Evolutionary conservation across 768 basidiomycete genomes (phyloP).

Genomic region (Serendipita sp.): DNA sequence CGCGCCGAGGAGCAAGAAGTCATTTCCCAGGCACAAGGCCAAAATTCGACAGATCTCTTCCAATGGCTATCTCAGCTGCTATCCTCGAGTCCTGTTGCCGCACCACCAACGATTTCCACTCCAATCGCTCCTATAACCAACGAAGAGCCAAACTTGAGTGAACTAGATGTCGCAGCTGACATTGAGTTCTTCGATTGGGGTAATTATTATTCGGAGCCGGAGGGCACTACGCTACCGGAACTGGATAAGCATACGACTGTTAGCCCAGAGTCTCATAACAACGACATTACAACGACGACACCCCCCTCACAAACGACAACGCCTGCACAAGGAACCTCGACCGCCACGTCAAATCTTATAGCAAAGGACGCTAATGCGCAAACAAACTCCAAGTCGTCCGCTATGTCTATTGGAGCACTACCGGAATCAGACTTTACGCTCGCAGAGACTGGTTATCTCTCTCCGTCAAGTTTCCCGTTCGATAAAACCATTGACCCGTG

Average conservation of each 20-base stretch:
- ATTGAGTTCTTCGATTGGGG: not conserved
- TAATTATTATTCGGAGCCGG: not conserved
- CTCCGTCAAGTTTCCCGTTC: not conserved
- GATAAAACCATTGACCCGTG: not conserved
- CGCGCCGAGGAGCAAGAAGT: not conserved
- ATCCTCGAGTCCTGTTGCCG: not conserved
- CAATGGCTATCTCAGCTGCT: not conserved
- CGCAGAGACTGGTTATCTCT: not conserved
- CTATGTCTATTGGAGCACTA: not conserved
- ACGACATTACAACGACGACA: not conserved
- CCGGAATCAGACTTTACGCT: not conserved
- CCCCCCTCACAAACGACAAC: not conserved
- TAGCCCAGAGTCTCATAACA: conserved; percentile 2
- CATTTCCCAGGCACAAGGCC: not conserved
- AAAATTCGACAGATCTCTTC: not conserved
- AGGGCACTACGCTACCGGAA: not conserved
- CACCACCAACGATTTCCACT: not conserved
- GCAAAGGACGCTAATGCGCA: too few relatives aligned
- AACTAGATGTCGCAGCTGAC: not conserved
- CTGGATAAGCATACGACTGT: not conserved
- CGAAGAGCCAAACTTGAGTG: not conserved
- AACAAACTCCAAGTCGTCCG: too few relatives aligned
- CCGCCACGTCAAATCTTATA: not conserved
- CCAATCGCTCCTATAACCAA: not conserved
- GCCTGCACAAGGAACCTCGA: not conserved